Evolutionary conservation across 2,329 filamentous ascomycete species (phyloP), one percentile per base, ranked within the genome.

Genomic region (Ophiobolus disseminans): DNA sequence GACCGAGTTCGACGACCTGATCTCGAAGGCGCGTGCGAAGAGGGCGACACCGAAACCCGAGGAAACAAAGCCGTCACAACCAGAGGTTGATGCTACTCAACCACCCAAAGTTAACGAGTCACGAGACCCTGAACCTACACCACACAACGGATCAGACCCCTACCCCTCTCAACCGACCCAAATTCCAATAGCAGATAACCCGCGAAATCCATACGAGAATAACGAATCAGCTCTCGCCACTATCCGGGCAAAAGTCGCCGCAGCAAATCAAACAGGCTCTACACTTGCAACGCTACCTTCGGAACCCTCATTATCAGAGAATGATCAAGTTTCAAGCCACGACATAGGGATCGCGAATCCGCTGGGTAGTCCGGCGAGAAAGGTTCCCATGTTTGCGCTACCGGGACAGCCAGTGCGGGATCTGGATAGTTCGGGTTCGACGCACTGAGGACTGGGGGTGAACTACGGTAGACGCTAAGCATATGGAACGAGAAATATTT

Each of bases 1-100:
- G 38, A 77, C 76, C 14, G 87, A 91, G 1, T 99, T 96, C 69
- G 85, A 86, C 53, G 82, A 88, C 34, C 72, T 99, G 35, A 93
- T 97, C 62, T 87, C 86, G 2, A 86, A 82, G 60, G 94, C 93
- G 13, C 83, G 84, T 52, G 79, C 77, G 72, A 84, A 81, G 61
- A 82, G 77, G 62, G 59, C 48, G 11, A 50, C 53, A 32, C 70
- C 69, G 16, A 73, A 73, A 48, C 5, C 55, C 41, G 55, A 62
- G 47, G 38, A 37, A 43, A 43, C 50, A n/a, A 47, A 51, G 7
- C 28, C 46, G 26, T 48, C 39, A 17, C 50, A 55, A 20, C 40
- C 59, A 47, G 58, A 53, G 9, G 32, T n/a, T 8, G 44, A 40
- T 19, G 36, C 26, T 22, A 16, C 38, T 20, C 49, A 41, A 30